Conservation (phyloP, 1,284 basidiomycete genomes). For the Pseudozyma sp. region DNA sequence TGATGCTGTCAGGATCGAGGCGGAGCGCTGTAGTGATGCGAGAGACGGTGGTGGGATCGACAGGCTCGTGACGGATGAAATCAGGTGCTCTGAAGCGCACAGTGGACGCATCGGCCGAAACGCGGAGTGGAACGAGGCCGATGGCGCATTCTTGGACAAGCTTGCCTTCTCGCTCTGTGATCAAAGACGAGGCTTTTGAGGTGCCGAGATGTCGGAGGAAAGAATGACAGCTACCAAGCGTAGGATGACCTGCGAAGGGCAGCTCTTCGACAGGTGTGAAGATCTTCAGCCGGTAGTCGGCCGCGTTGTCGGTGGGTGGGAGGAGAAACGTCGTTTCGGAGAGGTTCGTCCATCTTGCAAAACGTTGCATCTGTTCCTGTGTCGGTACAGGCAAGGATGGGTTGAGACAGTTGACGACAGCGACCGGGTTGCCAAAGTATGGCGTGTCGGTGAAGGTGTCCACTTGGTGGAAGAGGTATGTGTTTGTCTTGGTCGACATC, state of each 20-base stretch:
- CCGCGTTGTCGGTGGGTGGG: conserved; percentile 23
- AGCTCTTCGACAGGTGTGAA: conserved; percentile 57
- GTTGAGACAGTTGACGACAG: conserved; percentile 54
- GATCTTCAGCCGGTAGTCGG: conserved; percentile 58
- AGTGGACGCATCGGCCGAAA: conserved; percentile 12
- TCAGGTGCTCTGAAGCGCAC: conserved; percentile 49
- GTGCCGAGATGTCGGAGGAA: conserved; percentile 35
- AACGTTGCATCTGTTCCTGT: conserved; percentile 48
- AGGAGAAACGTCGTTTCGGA: conserved; percentile 63
- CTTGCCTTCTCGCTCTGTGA: conserved; percentile 15
- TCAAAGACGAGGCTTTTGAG: neutral
- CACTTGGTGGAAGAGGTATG: conserved; percentile 51
- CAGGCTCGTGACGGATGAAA: conserved; percentile 36
- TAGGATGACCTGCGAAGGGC: conserved; percentile 64
- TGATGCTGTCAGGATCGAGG: conserved; percentile 23
- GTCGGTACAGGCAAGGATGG: conserved; percentile 12
- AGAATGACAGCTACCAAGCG: conserved; percentile 56
- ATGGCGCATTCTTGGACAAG: conserved; percentile 59
- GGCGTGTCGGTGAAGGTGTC: conserved; percentile 55
- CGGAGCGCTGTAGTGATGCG: conserved; percentile 29
- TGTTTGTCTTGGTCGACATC: conserved; percentile 12
- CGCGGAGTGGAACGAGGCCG: conserved; percentile 39
- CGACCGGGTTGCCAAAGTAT: conserved; percentile 60
- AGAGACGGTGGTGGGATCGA: conserved; percentile 26
- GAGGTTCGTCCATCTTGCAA: conserved; percentile 63